Conservation (phyloP, 768 basidiomycete species). For the Amanita pallidorosea region DNA sequence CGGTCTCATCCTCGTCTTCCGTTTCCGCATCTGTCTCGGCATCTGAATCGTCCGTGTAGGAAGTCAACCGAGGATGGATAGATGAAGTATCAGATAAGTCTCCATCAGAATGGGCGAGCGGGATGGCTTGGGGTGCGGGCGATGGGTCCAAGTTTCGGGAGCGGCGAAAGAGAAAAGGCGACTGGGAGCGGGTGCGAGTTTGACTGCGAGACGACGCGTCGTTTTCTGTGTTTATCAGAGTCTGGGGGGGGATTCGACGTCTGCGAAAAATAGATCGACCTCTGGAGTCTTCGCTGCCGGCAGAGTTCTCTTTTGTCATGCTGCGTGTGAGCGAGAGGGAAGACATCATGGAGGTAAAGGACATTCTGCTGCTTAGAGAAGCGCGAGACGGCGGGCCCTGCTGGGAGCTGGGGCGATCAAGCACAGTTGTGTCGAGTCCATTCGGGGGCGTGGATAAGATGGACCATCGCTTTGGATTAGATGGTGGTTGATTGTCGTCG, state of each 20-base stretch:
- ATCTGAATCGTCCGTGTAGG: constrained; percentile 54
- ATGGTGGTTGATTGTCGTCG: constrained; percentile 19
- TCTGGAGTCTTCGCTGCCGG: constrained; percentile 29
- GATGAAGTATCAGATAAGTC: constrained; percentile 50
- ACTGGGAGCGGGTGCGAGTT: constrained; percentile 62
- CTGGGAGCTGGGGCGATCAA: constrained; percentile 33
- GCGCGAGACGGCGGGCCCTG: constrained; percentile 25
- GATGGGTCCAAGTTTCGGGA: constrained; percentile 50
- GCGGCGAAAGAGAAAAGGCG: constrained; percentile 70
- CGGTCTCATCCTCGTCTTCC: constrained; percentile 25
- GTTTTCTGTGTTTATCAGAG: constrained; percentile 20
- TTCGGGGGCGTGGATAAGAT: constrained; percentile 21
- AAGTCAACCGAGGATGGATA: constrained; percentile 44
- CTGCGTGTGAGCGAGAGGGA: constrained; percentile 53
- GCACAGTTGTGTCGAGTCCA: constrained; percentile 30
- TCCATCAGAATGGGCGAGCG: constrained; percentile 50
- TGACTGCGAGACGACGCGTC: constrained; percentile 35
- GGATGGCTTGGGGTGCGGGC: constrained; percentile 43
- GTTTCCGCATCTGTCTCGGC: constrained; percentile 41
- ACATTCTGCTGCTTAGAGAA: constrained; percentile 46
- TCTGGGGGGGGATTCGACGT: constrained; percentile 40
- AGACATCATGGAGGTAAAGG: constrained; percentile 63
- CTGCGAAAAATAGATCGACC: constrained; percentile 40
- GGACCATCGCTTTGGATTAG: constrained; percentile 23
- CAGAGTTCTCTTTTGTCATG: constrained; percentile 27